phyloP scores from a whole-genome alignment of 768 basidiomycete genomes.

The Trametopsis cervina region DNA sequence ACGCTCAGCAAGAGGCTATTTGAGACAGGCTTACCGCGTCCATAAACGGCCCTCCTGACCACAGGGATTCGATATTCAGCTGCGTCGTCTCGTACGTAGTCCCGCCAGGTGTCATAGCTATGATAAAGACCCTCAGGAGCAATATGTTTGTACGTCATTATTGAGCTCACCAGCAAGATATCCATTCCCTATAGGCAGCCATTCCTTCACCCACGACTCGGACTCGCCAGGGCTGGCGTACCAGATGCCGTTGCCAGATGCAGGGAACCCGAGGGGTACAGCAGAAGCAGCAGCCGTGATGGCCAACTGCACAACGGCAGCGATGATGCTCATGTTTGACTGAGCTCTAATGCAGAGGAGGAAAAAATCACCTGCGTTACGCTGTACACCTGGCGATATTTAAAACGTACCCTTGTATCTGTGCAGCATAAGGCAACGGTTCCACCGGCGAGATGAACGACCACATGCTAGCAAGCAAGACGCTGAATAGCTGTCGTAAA shows the following conservation, averaged over 20 bases:
- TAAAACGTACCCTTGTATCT: no score
- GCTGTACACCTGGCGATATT: no score
- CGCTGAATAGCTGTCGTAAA: no score
- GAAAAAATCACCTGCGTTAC: no score
- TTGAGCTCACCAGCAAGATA: constrained; percentile 53
- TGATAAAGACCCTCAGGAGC: background rate
- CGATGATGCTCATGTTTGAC: no score
- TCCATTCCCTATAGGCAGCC: constrained; percentile 70
- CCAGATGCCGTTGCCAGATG: constrained; percentile 74
- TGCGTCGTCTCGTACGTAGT: constrained; percentile 53
- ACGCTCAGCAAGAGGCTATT: background rate
- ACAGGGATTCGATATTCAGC: constrained; percentile 70
- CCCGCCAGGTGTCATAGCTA: constrained; percentile 64
- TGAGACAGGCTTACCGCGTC: constrained; percentile 39
- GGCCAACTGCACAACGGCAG: background rate
- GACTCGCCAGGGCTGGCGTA: constrained; percentile 43
- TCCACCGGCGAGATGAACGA: no score
- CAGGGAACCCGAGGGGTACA: constrained; percentile 46
- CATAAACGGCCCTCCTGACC: constrained; percentile 69
- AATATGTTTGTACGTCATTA: background rate
- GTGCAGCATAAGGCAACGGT: no score
- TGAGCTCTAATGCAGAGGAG: no score
- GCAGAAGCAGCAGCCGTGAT: constrained; percentile 3
- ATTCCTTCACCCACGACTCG: constrained; percentile 50
- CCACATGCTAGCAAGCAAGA: no score